Percentiles rank a stretch among this genome's conserved stretches.
Evolutionary conservation across 495 filamentous ascomycete species (phyloP).

Genomic region (Extremus antarcticus): DNA sequence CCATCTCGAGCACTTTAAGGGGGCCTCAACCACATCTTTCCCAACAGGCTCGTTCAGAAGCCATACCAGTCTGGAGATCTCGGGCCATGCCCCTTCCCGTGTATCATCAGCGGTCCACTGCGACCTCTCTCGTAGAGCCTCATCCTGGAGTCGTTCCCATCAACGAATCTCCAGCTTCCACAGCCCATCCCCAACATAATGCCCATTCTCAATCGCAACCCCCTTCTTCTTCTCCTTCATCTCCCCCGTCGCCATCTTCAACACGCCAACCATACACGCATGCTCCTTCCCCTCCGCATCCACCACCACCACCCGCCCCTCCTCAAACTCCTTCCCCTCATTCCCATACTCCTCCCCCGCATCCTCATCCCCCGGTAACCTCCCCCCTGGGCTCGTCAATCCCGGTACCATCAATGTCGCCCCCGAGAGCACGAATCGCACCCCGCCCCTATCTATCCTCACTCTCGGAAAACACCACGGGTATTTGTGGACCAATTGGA

Average conservation of each 20-base stretch:
- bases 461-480: slow-evolving; percentile 53
- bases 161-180: slow-evolving; percentile 72
- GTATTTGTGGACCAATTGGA: slow-evolving; percentile 39
- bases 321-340: slow-evolving; percentile 47
- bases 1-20: no score
- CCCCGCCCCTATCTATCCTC: slow-evolving; percentile 84
- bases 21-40: no score
- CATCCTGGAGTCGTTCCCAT: no score
- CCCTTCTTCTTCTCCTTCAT: slow-evolving; percentile 83
- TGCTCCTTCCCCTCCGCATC: slow-evolving; percentile 88
- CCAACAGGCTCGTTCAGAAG: no score
- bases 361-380: slow-evolving; percentile 51
- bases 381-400: slow-evolving; percentile 68
- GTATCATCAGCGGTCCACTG: no score
- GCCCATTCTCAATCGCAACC: slow-evolving; percentile 79
- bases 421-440: slow-evolving; percentile 88
- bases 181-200: slow-evolving; percentile 89
- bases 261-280: slow-evolving; percentile 74
- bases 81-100: no score
- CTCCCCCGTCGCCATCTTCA: slow-evolving; percentile 84
- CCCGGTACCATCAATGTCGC: slow-evolving; percentile 94
- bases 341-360: slow-evolving; percentile 35
- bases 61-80: no score
- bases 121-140: no score
- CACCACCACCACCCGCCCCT: slow-evolving; percentile 73